Evolutionary conservation across 176 grass and related monocot genomes (phyloP).

Genomic region (Poa pratensis): DNA sequence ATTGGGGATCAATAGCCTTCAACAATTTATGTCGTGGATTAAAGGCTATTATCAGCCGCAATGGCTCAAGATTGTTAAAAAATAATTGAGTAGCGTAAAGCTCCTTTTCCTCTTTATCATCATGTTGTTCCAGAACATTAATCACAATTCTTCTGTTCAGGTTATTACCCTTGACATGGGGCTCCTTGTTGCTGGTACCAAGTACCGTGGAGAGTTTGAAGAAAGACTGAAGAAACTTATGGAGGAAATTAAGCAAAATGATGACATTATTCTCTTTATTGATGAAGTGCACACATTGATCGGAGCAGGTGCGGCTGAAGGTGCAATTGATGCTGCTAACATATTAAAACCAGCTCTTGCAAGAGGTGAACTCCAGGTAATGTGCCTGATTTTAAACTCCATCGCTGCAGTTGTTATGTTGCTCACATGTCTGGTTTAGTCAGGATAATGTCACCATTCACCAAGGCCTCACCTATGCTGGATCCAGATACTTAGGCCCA

Average conservation of each 20-base stretch:
- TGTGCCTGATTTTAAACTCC: slow-evolving; percentile 16
- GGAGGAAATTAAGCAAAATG: slow-evolving; percentile 99
- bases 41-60: neutral
- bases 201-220: slow-evolving; percentile 99
- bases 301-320: slow-evolving; percentile 97
- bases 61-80: neutral
- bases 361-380: slow-evolving; percentile 99
- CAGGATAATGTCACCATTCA: neutral
- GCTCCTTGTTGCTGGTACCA: slow-evolving; percentile 99
- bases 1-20: neutral
- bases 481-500: neutral
- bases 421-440: neutral
- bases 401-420: slow-evolving; percentile 17
- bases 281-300: slow-evolving; percentile 99
- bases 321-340: slow-evolving; percentile 99
- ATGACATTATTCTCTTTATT: slow-evolving; percentile 99
- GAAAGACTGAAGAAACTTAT: slow-evolving; percentile 98
- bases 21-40: neutral
- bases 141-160: slow-evolving; percentile 43
- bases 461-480: neutral
- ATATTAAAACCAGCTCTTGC: slow-evolving; percentile 99
- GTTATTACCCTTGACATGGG: slow-evolving; percentile 99
- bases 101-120: neutral
- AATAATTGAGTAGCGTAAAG: slow-evolving; percentile 1
- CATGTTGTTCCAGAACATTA: slow-evolving; percentile 22